phyloP scores from a whole-genome alignment of 2,329 filamentous ascomycete species.

The Cladorrhinum sp. region DNA sequence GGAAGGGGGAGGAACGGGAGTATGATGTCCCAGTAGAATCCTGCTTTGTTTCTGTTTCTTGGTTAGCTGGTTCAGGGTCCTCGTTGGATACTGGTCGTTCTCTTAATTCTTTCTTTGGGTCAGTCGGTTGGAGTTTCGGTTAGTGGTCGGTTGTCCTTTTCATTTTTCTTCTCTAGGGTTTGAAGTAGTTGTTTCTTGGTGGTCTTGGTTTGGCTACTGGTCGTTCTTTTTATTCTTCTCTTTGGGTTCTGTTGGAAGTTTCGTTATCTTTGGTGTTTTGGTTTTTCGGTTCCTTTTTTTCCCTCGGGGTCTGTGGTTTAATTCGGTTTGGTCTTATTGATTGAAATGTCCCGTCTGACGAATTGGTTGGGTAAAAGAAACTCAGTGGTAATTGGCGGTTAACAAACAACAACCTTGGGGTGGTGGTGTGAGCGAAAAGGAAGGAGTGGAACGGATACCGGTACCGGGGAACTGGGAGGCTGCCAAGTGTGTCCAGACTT shows the following conservation, averaged over 20 bases:
- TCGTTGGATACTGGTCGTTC: not conserved
- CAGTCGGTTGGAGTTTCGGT: too few relatives aligned
- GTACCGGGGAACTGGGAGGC: not conserved
- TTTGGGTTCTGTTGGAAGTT: not conserved
- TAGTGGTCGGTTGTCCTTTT: too few relatives aligned
- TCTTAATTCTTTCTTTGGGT: not conserved
- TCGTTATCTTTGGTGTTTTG: not conserved
- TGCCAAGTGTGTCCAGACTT: too few relatives aligned
- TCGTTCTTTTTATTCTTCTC: not conserved
- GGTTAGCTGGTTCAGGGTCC: not conserved
- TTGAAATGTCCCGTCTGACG: not conserved
- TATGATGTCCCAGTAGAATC: not conserved
- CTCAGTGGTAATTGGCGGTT: not conserved
- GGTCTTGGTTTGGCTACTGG: not conserved
- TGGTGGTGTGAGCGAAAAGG: too few relatives aligned
- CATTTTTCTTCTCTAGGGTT: too few relatives aligned
- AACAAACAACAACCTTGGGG: too few relatives aligned
- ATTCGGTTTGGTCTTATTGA: constrained; percentile 1
- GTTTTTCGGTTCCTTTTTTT: constrained; percentile 9
- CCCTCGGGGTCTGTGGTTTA: too few relatives aligned
- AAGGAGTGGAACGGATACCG: not conserved
- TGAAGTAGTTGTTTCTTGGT: too few relatives aligned
- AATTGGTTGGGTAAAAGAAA: constrained; percentile 1
- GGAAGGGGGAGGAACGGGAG: not conserved
- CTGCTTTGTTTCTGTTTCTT: not conserved